Evolutionary conservation across 108 stramenopile genomes (phyloP).

Genomic region (Fistulifera pelliculosa): DNA sequence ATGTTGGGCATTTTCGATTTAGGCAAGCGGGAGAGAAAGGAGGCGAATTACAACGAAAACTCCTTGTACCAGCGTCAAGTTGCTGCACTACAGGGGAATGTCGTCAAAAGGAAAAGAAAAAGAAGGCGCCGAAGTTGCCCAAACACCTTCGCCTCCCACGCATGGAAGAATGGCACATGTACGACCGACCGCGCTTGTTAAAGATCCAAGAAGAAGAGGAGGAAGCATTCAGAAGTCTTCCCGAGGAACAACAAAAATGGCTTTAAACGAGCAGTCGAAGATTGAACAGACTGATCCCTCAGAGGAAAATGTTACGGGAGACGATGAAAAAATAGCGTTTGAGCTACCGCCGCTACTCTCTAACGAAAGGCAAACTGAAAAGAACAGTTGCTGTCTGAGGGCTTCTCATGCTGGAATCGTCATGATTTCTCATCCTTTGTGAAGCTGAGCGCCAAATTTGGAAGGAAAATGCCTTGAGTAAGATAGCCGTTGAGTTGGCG

Average conservation of each 20-base stretch:
- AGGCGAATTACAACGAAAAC: conserved; percentile 81
- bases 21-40: conserved; percentile 90
- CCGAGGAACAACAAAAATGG: conserved; percentile 46
- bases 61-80: conserved; percentile 76
- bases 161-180: conserved; percentile 98
- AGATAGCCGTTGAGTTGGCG: conserved; percentile 70
- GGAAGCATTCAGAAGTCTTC: conserved; percentile 48
- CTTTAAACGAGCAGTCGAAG: conserved; percentile 19
- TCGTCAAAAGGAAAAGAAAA: conserved; percentile 44
- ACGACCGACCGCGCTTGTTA: conserved; percentile 61
- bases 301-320: conserved; percentile 8
- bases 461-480: conserved; percentile 30
- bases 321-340: conserved; percentile 13
- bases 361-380: conserved; percentile 49
- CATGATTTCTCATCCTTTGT: conserved; percentile 79
- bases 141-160: conserved; percentile 81
- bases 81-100: conserved; percentile 49
- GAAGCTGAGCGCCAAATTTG: conserved; percentile 56
- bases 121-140: conserved; percentile 76
- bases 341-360: conserved; percentile 56
- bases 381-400: conserved; percentile 73
- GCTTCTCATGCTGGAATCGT: conserved; percentile 84
- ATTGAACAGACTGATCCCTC: conserved; percentile 22
- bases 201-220: conserved; percentile 83
- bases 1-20: conserved; percentile 82